A percentile compares a stretch with the other conserved stretches of the same genome.
Evolutionary conservation across 1,284 basidiomycete genomes (phyloP).

Genomic region (Moniliophthora roreri): DNA sequence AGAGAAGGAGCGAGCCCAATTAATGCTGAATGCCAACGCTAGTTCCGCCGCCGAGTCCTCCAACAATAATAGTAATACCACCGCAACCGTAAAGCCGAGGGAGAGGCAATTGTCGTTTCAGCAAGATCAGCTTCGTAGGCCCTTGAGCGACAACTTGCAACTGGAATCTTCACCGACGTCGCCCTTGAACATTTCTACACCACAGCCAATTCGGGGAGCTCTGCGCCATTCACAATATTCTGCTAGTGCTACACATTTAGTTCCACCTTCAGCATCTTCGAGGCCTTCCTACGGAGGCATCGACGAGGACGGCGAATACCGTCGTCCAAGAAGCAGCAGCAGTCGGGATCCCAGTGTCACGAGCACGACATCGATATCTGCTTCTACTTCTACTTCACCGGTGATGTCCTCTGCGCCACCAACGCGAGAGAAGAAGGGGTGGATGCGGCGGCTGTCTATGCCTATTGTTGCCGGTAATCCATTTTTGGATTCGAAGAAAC

Average conservation of each 20-base stretch:
- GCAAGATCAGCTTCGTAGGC: conserved; percentile 18
- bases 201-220: not conserved
- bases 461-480: conserved; percentile 57
- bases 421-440: conserved; percentile 53
- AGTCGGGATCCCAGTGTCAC: conserved; percentile 14
- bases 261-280: conserved; percentile 32
- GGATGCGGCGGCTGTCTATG: conserved; percentile 78
- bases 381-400: conserved; percentile 22
- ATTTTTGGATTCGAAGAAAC: conserved; percentile 49
- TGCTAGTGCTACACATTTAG: conserved; percentile 46
- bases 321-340: not conserved
- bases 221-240: conserved; percentile 30
- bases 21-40: conserved; percentile 23
- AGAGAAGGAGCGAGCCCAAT: conserved; percentile 47
- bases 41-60: not conserved
- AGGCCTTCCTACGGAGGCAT: conserved; percentile 14
- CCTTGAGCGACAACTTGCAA: conserved; percentile 4
- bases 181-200: not conserved
- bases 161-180: not conserved
- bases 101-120: conserved; percentile 36
- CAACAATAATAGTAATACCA: no score
- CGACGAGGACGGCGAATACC: conserved; percentile 4
- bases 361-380: conserved; percentile 45
- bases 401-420: conserved; percentile 28
- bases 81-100: conserved; percentile 25